A percentile compares a stretch with the other conserved stretches of the same genome.
Evolutionary conservation across 345 rosid genomes (phyloP).

Genomic region (Syzygium oleosum): DNA sequence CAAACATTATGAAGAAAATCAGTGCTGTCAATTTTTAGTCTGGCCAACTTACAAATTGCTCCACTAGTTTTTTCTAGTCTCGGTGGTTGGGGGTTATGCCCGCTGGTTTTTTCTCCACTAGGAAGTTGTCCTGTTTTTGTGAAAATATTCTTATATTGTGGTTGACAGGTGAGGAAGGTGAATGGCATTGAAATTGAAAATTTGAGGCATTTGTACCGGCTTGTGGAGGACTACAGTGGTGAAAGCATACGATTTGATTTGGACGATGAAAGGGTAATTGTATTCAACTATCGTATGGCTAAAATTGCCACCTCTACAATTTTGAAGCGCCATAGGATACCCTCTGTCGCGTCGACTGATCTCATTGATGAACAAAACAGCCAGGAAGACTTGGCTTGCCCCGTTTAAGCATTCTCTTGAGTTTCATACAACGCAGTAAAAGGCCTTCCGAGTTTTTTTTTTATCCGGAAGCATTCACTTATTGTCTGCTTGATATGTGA

Average conservation of each 20-base stretch:
- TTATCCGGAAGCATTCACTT: not conserved
- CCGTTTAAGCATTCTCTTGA: not conserved
- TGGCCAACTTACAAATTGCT: not conserved
- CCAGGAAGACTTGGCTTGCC: not conserved
- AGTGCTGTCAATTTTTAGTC: not conserved
- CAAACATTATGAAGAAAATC: not conserved
- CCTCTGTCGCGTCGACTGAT: conserved; percentile 51
- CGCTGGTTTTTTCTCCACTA: not conserved
- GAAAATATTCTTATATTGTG: not conserved
- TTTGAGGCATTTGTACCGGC: conserved; percentile 61
- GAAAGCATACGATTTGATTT: conserved; percentile 66
- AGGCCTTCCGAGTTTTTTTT: not conserved
- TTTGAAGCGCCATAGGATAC: conserved; percentile 69
- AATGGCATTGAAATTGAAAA: conserved; percentile 61
- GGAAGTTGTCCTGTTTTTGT: not conserved
- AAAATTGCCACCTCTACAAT: conserved; percentile 59
- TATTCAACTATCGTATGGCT: conserved; percentile 42
- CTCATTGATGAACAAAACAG: conserved; percentile 22
- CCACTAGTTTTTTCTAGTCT: not conserved
- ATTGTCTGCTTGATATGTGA: not conserved
- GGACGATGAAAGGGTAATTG: conserved; percentile 74
- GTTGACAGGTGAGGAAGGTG: conserved; percentile 71
- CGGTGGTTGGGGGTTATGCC: not conserved
- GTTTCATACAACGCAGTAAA: not conserved
- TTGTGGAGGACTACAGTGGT: conserved; percentile 44